phyloP scores from a whole-genome alignment of 768 basidiomycete species.

The Phanerochaete carnosa region DNA sequence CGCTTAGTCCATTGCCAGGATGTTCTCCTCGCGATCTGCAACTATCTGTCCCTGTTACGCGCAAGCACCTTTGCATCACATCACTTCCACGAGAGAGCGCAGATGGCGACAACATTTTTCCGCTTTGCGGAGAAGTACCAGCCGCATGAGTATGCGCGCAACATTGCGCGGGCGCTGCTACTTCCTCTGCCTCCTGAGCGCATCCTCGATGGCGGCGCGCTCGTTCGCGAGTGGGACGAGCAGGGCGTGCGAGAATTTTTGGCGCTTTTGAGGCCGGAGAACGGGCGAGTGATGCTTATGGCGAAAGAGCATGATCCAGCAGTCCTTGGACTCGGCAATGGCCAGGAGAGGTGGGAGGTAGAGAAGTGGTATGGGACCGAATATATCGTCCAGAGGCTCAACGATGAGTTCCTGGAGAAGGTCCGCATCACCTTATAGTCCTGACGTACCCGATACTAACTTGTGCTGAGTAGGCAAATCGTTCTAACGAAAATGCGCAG shows the following conservation, averaged over 20 bases:
- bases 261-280: constrained; percentile 25
- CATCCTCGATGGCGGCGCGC: constrained; percentile 12
- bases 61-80: constrained; percentile 20
- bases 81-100: constrained; percentile 42
- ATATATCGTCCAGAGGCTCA: constrained; percentile 35
- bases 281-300: constrained; percentile 37
- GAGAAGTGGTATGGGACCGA: constrained; percentile 54
- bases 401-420: constrained; percentile 30
- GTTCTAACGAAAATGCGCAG: constrained; percentile 24
- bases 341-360: constrained; percentile 25
- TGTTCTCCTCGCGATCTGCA: constrained; percentile 39
- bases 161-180: constrained; percentile 28
- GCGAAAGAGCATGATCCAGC: constrained; percentile 32
- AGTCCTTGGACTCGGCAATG: constrained; percentile 15
- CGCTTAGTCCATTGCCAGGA: constrained; percentile 36
- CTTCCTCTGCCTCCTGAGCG: constrained; percentile 17
- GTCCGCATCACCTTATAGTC: constrained; percentile 12
- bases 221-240: constrained; percentile 21
- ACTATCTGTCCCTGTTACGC: constrained; percentile 33
- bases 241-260: constrained; percentile 18
- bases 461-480: constrained; percentile 16
- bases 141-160: constrained; percentile 39
- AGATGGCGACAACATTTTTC: constrained; percentile 43
- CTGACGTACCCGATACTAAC: not conserved
- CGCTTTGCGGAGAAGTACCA: constrained; percentile 43